Evolutionary conservation across 768 basidiomycete genomes (phyloP), one percentile per base, ranked within the genome.

Genomic region (Coprinopsis cinerea): DNA sequence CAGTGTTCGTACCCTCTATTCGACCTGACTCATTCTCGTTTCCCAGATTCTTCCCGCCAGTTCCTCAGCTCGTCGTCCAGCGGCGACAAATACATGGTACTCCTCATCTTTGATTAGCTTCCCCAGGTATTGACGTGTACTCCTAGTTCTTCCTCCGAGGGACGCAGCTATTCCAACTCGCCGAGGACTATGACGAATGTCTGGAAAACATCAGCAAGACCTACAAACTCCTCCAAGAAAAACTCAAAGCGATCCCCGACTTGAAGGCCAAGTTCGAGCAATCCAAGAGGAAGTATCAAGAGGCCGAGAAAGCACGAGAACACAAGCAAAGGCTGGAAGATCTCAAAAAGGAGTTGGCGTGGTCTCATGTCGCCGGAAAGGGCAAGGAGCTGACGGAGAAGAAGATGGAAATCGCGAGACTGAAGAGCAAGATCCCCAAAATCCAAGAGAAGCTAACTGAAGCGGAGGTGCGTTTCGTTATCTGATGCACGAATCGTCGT

Each of bases 81-180:
- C 4, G 64, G 75, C 3, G 90, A 92, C 64, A 93, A 97, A 65
- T 98, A 99, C 71, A 83, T 87, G 68, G 94, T 88, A 60, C 7
- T 74, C 56, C 11, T 27, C 30, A 23, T 22, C 50, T 24, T 17
- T 22, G 26, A 5, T 51, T n/a, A n/a, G n/a, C 25, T 15, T 28
- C 14, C 9, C 4, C 37, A 35, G 37, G 43, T 56, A 24, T 44
- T 54, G 28, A 37, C 47, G 13, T 10, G 5, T 50, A 4, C 42
- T 13, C 35, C 0, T 55, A 95, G 92, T 92, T 97, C 66, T 98
- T 98, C 78, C 78, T 98, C 27, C 79, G 83, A 28, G 96, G 96
- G 14, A 98, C 96, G 0, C 90, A 92, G 57, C 80, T 99, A 14
- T 78, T 81, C 28, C 88, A 95, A 58, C 83, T 99, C 39, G 81